Evolutionary conservation across 805 yeast genomes (phyloP), one percentile per base, ranked within the genome.

Genomic region (Candida sonorensis): DNA sequence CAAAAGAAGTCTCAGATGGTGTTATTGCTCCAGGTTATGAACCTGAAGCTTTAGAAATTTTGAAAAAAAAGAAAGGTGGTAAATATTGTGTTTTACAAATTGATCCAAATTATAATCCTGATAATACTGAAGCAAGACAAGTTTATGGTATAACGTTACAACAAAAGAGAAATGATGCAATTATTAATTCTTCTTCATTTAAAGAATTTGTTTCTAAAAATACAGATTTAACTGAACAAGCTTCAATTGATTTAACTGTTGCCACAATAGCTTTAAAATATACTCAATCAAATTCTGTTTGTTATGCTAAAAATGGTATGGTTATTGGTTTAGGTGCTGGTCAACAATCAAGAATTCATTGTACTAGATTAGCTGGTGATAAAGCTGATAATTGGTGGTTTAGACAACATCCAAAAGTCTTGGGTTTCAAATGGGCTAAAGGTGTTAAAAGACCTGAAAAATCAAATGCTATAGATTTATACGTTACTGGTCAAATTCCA

Each of bases 331-430:
- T 92, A 51, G 99, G 99, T 55, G 99, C 99, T 39, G 99, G 99
- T 46, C 99, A 92, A 72, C 99, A 92, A 69, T 87, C 97, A 35
- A 80, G 99, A 68, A 92, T 92, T 55, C 99, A 92, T 70, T 92
- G 99, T 69, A 92, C 98, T 30, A 81, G 99, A 69, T 75, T 92
- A 50, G 99, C 98, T 32, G 98, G 98, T 60, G 98, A 92, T 57
- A 92, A 92, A 72, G 96, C 97, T 46, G 97, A 92, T 63, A 88
- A 88, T 75, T 92, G 97, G 97, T 92, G 98, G 98, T 75, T 92
- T 56, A 82, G 99, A 72, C 97, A 92, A 64, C 98, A 92, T 65
- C 97, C 97, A 48, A 77, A 69, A 58, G 97, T 92, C 7, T 67
- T 92, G 38, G 92, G 67, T 16, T 82, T 92, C 76, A 75, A 90